phyloP scores from a whole-genome alignment of 495 filamentous ascomycete genomes.

The Aspergillus heteromorphus region DNA sequence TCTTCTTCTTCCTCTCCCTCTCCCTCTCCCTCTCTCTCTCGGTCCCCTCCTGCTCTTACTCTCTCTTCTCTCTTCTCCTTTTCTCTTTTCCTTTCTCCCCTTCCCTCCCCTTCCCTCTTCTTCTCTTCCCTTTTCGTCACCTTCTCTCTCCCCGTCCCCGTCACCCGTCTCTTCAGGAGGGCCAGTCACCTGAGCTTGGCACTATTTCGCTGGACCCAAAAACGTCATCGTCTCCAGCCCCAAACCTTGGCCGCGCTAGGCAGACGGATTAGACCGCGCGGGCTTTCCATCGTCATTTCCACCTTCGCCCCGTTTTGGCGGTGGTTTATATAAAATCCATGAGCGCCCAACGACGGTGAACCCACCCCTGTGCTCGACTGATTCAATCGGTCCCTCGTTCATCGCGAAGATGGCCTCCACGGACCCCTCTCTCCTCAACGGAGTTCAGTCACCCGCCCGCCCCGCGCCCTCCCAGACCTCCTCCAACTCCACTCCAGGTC shows the following conservation, averaged over 20 bases:
- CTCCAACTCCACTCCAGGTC: conserved; percentile 35
- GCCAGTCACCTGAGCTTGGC: background rate
- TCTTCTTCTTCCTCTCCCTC: background rate
- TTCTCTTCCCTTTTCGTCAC: background rate
- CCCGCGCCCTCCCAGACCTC: background rate
- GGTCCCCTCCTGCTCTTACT: background rate
- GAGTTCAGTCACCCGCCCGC: conserved; percentile 2
- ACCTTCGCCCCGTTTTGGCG: background rate
- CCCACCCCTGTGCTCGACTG: background rate
- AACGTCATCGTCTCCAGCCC: conserved; percentile 15
- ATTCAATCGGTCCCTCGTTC: conserved; percentile 5
- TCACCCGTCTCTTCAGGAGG: background rate
- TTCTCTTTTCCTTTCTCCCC: background rate
- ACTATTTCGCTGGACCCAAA: conserved; percentile 2
- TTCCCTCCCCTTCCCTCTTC: background rate
- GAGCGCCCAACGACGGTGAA: background rate
- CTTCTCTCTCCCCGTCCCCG: background rate
- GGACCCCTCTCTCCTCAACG: conserved; percentile 4
- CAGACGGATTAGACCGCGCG: conserved; percentile 16
- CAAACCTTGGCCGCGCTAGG: conserved; percentile 13
- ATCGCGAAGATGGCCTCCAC: conserved; percentile 16
- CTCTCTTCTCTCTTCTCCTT: background rate
- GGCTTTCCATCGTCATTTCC: background rate
- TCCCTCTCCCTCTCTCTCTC: background rate
- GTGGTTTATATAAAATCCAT: background rate